phyloP scores from a whole-genome alignment of 169 alveolate genomes.

The Babesia ovata region DNA sequence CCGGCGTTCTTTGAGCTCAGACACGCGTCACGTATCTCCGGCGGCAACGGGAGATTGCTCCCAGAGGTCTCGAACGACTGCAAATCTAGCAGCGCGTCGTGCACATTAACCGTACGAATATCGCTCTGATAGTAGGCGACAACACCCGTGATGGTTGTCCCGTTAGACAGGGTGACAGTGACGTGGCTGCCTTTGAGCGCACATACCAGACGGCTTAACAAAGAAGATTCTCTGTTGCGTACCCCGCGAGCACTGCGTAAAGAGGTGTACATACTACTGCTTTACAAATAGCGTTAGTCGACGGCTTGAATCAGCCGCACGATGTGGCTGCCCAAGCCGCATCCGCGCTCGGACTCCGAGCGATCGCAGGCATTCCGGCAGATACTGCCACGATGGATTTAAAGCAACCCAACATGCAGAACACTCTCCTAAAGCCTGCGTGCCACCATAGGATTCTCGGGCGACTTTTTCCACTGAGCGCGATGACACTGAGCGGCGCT shows the following conservation, averaged over 20 bases:
- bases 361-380: not conserved
- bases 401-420: not conserved
- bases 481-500: not conserved
- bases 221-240: constrained; percentile 26
- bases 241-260: not conserved
- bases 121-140: constrained; percentile 41
- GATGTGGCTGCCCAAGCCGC: constrained; percentile 5
- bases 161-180: constrained; percentile 20
- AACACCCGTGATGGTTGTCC: constrained; percentile 26
- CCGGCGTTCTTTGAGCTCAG: not conserved
- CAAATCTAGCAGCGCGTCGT: constrained; percentile 32
- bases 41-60: not conserved
- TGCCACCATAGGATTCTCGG: constrained; percentile 59
- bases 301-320: not conserved
- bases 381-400: not conserved
- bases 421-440: not conserved
- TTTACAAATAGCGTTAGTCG: not conserved
- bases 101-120: constrained; percentile 18
- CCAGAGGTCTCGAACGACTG: constrained; percentile 4
- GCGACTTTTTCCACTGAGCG: constrained; percentile 70
- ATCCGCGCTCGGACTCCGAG: not conserved
- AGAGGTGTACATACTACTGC: constrained; percentile 20
- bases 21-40: constrained; percentile 1
- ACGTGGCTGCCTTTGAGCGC: constrained; percentile 43
- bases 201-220: constrained; percentile 32